Percentiles rank a stretch among this genome's conserved stretches.
Conservation (phyloP, 2,329 filamentous ascomycete species). For the Blumeria graminis region DNA sequence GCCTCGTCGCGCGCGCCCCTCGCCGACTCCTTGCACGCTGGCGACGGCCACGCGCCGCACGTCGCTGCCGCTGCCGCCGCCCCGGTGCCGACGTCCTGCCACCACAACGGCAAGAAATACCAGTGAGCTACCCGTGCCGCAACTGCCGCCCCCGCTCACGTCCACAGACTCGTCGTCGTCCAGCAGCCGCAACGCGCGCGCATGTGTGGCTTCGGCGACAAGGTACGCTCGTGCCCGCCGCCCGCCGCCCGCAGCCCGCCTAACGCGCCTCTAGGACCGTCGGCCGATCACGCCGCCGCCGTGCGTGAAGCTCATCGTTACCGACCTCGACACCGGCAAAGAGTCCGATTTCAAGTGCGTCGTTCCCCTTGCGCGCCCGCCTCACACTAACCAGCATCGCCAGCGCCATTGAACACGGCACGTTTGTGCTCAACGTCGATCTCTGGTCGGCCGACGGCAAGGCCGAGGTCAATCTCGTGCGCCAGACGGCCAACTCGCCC, state of each 20-base stretch:
- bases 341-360: constrained; percentile 65
- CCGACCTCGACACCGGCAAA: constrained; percentile 47
- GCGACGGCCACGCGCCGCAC: constrained; percentile 7
- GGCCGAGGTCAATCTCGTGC: constrained; percentile 43
- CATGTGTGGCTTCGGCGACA: constrained; percentile 98
- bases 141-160: constrained; percentile 4
- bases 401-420: constrained; percentile 44
- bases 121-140: constrained; percentile 9
- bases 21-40: constrained; percentile 6
- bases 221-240: constrained; percentile 30
- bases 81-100: constrained; percentile 6
- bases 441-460: constrained; percentile 37
- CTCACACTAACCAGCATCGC: constrained; percentile 1
- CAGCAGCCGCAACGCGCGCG: constrained; percentile 84
- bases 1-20: constrained; percentile 6
- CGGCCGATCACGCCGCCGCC: constrained; percentile 89
- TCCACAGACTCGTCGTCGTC: constrained; percentile 46
- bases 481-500: constrained; percentile 39
- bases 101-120: constrained; percentile 10
- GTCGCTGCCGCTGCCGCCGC: constrained; percentile 5
- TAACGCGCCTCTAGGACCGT: constrained; percentile 38
- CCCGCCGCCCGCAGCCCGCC: constrained; percentile 65
- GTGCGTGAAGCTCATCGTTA: constrained; percentile 64
- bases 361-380: neutral
- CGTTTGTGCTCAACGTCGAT: constrained; percentile 45